phyloP scores from a whole-genome alignment of 2,329 filamentous ascomycete genomes.

The Emmonsiellopsis sp. region DNA sequence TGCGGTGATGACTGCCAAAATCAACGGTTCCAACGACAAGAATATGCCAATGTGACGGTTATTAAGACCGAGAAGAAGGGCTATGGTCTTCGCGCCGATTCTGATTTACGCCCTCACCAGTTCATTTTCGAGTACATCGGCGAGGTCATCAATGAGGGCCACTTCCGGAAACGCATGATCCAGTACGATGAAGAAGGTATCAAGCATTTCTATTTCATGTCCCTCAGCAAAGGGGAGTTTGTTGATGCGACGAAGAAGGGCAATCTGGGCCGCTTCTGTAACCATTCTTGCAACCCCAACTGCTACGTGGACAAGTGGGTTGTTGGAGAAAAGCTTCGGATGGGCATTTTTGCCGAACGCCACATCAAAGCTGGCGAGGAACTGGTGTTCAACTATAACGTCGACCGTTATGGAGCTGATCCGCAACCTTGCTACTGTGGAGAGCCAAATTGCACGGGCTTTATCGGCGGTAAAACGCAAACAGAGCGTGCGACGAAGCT shows the following conservation, averaged over 20 bases:
- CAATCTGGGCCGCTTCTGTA: slow-evolving; percentile 94
- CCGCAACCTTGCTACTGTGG: slow-evolving; percentile 95
- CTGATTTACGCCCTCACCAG: slow-evolving; percentile 67
- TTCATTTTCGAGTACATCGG: slow-evolving; percentile 98
- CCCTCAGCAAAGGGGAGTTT: slow-evolving; percentile 88
- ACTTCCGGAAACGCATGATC: slow-evolving; percentile 80
- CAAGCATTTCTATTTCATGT: slow-evolving; percentile 99
- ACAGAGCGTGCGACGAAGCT: slow-evolving; percentile 91
- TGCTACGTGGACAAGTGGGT: slow-evolving; percentile 99
- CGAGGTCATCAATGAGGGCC: slow-evolving; percentile 89
- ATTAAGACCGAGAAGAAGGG: slow-evolving; percentile 99
- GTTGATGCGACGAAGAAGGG: slow-evolving; percentile 96
- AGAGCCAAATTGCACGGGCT: slow-evolving; percentile 88
- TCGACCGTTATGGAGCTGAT: slow-evolving; percentile 93
- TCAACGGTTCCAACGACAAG: slow-evolving; percentile 81
- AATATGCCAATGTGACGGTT: slow-evolving; percentile 85
- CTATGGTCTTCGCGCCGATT: slow-evolving; percentile 77
- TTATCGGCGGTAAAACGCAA: slow-evolving; percentile 95
- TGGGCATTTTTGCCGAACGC: slow-evolving; percentile 94
- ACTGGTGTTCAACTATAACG: slow-evolving; percentile 98
- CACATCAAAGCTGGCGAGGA: slow-evolving; percentile 82
- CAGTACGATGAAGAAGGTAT: slow-evolving; percentile 94
- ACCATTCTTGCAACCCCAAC: slow-evolving; percentile 97
- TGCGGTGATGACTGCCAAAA: slow-evolving; percentile 87
- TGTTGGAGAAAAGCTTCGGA: slow-evolving; percentile 89